Evolutionary conservation across 2,329 filamentous ascomycete genomes (phyloP).

Genomic region (Alternaria hordeiaustralica): DNA sequence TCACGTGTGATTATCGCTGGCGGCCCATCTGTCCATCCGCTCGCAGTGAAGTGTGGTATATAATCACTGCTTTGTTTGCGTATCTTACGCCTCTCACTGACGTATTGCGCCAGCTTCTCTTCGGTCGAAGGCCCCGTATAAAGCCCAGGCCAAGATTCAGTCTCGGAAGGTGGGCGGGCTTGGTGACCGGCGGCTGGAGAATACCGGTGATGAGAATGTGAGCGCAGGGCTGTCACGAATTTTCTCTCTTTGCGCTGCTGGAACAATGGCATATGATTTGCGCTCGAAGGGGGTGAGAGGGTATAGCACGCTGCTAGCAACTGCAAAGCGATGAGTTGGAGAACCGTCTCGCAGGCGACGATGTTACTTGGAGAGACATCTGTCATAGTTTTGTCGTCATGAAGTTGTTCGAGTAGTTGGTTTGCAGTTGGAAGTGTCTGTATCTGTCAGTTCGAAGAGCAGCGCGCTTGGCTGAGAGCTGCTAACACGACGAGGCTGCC

Average conservation of each 20-base stretch:
- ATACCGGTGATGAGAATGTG: constrained; percentile 25
- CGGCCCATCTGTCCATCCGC: constrained; percentile 6
- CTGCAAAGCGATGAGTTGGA: constrained; percentile 30
- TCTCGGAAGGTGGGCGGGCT: constrained; percentile 29
- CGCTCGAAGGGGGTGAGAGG: constrained; percentile 14
- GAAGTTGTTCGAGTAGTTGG: constrained; percentile 9
- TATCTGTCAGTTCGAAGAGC: not conserved
- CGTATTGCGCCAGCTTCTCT: constrained; percentile 19
- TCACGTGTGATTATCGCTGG: not conserved
- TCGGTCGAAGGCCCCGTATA: constrained; percentile 24
- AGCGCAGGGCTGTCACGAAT: constrained; percentile 21
- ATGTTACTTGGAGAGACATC: not conserved
- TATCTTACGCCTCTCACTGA: constrained; percentile 7
- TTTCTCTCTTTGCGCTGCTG: constrained; percentile 9
- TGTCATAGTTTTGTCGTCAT: not conserved
- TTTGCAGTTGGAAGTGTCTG: constrained; percentile 10
- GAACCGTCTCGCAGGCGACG: constrained; percentile 15
- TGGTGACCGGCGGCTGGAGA: constrained; percentile 37
- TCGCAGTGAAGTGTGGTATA: not conserved
- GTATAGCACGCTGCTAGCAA: constrained; percentile 37
- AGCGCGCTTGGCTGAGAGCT: not conserved
- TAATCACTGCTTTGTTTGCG: not conserved
- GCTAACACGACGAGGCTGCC: constrained; percentile 11
- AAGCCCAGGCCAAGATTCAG: constrained; percentile 26
- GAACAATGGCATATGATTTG: constrained; percentile 15